Evolutionary conservation across 169 alveolate genomes (phyloP).

Genomic region (Cryptosporidium andersoni): DNA sequence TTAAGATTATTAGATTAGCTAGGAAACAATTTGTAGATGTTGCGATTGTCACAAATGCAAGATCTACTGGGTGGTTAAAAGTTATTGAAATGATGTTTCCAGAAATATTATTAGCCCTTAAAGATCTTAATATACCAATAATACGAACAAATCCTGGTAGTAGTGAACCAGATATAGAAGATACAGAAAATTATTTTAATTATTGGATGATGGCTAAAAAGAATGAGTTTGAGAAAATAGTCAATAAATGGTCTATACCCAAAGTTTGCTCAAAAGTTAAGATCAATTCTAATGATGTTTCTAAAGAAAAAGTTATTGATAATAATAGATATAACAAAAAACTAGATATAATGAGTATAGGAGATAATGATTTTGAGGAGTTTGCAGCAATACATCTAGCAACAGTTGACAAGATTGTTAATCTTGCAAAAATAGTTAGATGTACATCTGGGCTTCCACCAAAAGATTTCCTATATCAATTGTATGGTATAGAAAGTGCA

Average conservation of each 20-base stretch:
- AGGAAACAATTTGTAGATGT: slow-evolving; percentile 77
- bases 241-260: slow-evolving; percentile 12
- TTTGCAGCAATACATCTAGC: slow-evolving; percentile 78
- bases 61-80: slow-evolving; percentile 81
- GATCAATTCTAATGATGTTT: slow-evolving; percentile 73
- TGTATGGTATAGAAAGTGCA: slow-evolving; percentile 33
- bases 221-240: slow-evolving; percentile 36
- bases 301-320: background rate
- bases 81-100: slow-evolving; percentile 82
- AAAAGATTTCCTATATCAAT: slow-evolving; percentile 26
- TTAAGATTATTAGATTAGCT: slow-evolving; percentile 75
- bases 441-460: slow-evolving; percentile 66
- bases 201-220: slow-evolving; percentile 86
- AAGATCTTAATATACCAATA: slow-evolving; percentile 77
- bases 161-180: slow-evolving; percentile 77
- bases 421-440: slow-evolving; percentile 40
- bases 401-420: slow-evolving; percentile 31
- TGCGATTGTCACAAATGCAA: slow-evolving; percentile 84
- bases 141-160: slow-evolving; percentile 79
- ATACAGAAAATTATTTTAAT: slow-evolving; percentile 78
- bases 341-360: slow-evolving; percentile 80
- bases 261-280: background rate
- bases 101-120: slow-evolving; percentile 75
- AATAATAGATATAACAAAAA: slow-evolving; percentile 39
- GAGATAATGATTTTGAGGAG: slow-evolving; percentile 86